Conservation (phyloP, 345 rosid genomes). For the Triadica sebifera region DNA sequence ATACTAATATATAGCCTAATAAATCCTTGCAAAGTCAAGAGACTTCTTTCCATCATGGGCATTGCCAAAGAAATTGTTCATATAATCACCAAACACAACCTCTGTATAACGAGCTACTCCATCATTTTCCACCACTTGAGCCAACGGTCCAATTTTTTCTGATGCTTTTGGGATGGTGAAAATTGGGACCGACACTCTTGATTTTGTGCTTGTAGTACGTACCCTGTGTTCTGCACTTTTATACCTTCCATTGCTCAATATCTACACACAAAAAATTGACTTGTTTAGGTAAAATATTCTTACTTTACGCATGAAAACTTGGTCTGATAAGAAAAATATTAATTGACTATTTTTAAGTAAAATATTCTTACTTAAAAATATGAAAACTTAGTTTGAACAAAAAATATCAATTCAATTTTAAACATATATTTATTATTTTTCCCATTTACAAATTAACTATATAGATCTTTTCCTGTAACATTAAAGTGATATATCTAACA, state of each 20-base stretch:
- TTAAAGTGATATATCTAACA: too few species aligned
- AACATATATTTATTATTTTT: too few species aligned
- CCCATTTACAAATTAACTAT: too few species aligned
- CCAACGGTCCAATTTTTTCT: conserved; percentile 43
- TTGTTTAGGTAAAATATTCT: too few species aligned
- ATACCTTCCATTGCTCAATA: conserved; percentile 57
- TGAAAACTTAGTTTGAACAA: too few species aligned
- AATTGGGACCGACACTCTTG: conserved; percentile 60
- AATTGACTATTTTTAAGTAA: too few species aligned
- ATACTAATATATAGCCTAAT: background rate
- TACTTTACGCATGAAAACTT: too few species aligned
- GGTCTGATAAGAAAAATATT: too few species aligned
- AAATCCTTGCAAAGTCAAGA: conserved; percentile 37
- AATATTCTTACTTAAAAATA: too few species aligned
- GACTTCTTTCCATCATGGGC: conserved; percentile 55
- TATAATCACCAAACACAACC: conserved; percentile 44
- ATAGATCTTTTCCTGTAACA: too few species aligned
- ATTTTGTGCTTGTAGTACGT: conserved; percentile 37
- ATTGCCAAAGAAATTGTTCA: conserved; percentile 50
- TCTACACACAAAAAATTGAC: conserved; percentile 18
- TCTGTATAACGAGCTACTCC: conserved; percentile 47
- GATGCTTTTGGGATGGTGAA: conserved; percentile 43
- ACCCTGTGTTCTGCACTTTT: conserved; percentile 62
- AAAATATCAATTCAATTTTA: too few species aligned
- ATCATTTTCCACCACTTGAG: conserved; percentile 40